A percentile compares a stretch with the other conserved stretches of the same genome.
phyloP scores from a whole-genome alignment of 306 rosid genomes.

The Arachis stenosperma region DNA sequence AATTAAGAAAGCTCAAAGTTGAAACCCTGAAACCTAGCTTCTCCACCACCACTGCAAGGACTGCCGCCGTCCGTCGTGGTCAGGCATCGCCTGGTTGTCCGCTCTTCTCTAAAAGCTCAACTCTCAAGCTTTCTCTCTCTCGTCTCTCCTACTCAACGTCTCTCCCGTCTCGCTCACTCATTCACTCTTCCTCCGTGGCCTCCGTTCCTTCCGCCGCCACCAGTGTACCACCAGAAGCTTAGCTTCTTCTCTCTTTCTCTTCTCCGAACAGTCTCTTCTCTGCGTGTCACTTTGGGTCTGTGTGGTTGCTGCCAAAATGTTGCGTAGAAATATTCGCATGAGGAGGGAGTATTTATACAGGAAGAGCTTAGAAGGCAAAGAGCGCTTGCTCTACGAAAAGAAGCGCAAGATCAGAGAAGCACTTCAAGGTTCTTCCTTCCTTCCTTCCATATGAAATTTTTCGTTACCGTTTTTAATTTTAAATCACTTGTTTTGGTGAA shows the following conservation, averaged over 20 bases:
- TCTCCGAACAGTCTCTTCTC: not conserved
- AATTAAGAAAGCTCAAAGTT: too few relatives aligned
- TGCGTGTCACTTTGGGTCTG: not conserved
- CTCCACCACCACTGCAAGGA: too few relatives aligned
- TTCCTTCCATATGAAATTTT: not conserved
- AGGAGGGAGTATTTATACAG: constrained; percentile 80
- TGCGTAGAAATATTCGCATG: constrained; percentile 67
- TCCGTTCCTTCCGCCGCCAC: not conserved
- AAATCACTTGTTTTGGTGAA: not conserved
- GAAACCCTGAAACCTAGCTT: too few relatives aligned
- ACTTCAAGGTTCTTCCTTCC: constrained; percentile 54
- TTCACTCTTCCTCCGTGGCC: too few relatives aligned
- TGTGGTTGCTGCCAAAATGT: constrained; percentile 45
- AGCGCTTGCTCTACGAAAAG: constrained; percentile 78
- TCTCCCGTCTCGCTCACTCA: too few relatives aligned
- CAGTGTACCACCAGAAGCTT: not conserved
- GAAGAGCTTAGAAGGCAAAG: constrained; percentile 83
- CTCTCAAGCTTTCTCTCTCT: too few relatives aligned
- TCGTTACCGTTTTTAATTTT: not conserved
- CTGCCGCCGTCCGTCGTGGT: too few relatives aligned
- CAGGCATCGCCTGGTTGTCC: too few relatives aligned
- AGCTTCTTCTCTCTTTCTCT: not conserved
- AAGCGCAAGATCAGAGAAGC: constrained; percentile 86
- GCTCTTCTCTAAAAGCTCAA: too few relatives aligned
- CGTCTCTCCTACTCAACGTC: too few relatives aligned